phyloP scores from a whole-genome alignment of 768 basidiomycete genomes.

The Russula emetica region DNA sequence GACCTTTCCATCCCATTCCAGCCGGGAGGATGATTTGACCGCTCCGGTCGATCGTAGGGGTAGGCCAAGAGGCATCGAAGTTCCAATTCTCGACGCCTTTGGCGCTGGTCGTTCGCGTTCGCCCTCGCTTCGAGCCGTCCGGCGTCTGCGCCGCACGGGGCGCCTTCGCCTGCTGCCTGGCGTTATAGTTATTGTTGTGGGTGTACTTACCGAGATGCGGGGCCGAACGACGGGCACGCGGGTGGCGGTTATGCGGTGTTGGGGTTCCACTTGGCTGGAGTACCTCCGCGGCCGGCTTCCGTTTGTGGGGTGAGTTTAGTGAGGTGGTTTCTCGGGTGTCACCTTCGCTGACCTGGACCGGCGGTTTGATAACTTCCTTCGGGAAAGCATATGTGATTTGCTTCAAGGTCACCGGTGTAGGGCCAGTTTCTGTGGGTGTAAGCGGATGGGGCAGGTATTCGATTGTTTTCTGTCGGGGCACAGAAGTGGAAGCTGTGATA shows the following conservation, averaged over 20 bases:
- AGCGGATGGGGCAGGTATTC: background rate
- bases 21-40: slow-evolving; percentile 26
- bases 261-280: background rate
- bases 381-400: background rate
- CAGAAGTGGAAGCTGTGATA: background rate
- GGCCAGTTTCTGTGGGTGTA: too few species aligned
- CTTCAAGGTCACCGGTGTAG: background rate
- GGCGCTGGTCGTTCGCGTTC: slow-evolving; percentile 21
- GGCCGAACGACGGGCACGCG: slow-evolving; percentile 14
- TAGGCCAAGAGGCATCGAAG: background rate
- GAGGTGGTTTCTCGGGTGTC: background rate
- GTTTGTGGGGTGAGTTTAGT: slow-evolving; percentile 2
- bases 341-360: background rate
- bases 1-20: slow-evolving; percentile 26
- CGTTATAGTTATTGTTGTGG: background rate
- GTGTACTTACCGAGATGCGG: slow-evolving; percentile 19
- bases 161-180: background rate
- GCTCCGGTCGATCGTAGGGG: slow-evolving; percentile 4
- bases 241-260: background rate
- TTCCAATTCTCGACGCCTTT: slow-evolving; percentile 17
- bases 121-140: slow-evolving; percentile 20
- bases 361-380: background rate
- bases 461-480: background rate
- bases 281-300: background rate
- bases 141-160: slow-evolving; percentile 1